Conservation (phyloP, 306 rosid genomes). For the Ochetophila trinervis region DNA sequence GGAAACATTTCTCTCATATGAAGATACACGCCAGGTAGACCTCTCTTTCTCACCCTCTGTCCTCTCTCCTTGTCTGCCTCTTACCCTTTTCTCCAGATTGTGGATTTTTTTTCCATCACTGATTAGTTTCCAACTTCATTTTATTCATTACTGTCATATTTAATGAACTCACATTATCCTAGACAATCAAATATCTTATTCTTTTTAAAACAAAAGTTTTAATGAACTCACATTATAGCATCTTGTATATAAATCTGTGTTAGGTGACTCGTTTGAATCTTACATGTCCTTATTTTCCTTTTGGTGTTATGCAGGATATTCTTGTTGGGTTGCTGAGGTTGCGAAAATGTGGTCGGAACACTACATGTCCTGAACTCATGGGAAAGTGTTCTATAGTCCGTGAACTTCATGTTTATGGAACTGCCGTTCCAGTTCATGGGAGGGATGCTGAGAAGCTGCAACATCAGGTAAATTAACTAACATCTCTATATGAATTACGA, state of each 20-base stretch:
- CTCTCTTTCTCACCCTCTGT: not conserved
- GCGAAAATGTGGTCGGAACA: conserved; percentile 78
- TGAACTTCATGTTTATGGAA: conserved; percentile 96
- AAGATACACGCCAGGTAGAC: conserved; percentile 79
- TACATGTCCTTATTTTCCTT: conserved; percentile 18
- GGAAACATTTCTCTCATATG: conserved; percentile 96
- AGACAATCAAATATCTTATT: not conserved
- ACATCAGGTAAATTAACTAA: conserved; percentile 69
- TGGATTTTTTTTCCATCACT: not conserved
- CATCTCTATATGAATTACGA: conserved; percentile 11
- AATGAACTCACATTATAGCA: not conserved
- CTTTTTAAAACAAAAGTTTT: not conserved
- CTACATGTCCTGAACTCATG: conserved; percentile 79
- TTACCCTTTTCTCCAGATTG: not conserved
- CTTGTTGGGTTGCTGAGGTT: conserved; percentile 88
- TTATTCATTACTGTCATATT: not conserved
- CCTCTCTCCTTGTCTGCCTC: not conserved
- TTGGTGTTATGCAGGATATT: conserved; percentile 56
- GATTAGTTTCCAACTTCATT: conserved; percentile 1
- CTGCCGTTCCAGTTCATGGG: conserved; percentile 98
- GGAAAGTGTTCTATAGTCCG: conserved; percentile 92
- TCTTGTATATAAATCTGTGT: not conserved
- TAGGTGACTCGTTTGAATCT: not conserved
- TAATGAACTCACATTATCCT: too few species aligned
- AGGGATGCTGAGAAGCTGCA: conserved; percentile 90